Conservation (phyloP, 176 grass and related monocot species). For the Rhynchospora breviuscula region DNA sequence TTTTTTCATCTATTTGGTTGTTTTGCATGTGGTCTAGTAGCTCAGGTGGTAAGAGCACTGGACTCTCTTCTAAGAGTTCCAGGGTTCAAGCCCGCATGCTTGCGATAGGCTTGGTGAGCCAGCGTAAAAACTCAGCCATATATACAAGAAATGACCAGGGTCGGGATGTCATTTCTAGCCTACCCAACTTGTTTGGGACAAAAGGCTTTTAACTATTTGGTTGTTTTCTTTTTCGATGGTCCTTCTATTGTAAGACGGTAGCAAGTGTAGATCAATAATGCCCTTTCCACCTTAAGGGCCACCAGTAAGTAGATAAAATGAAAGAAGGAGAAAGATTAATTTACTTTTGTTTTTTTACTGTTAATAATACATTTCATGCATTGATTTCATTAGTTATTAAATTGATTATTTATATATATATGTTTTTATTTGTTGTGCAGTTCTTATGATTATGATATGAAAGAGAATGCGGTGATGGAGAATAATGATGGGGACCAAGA, state of each 20-base stretch:
- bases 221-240: background rate
- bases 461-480: background rate
- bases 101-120: no score
- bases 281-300: background rate
- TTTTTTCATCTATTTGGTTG: background rate
- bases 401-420: background rate
- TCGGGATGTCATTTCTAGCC: no score
- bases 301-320: background rate
- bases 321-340: no score
- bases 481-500: background rate
- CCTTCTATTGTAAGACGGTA: background rate
- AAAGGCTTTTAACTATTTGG: background rate
- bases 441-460: background rate
- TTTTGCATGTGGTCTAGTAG: no score
- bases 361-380: no score
- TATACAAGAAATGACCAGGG: no score
- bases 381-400: background rate
- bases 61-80: no score
- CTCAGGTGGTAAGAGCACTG: no score
- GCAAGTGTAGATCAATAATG: background rate
- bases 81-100: no score
- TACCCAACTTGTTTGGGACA: no score
- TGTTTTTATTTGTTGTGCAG: background rate
- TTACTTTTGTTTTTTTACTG: no score
- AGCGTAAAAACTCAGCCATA: no score